Percentiles rank a stretch among this genome's conserved stretches.
Evolutionary conservation across 768 basidiomycete species (phyloP).

Genomic region (Pisolithus marmoratus): DNA sequence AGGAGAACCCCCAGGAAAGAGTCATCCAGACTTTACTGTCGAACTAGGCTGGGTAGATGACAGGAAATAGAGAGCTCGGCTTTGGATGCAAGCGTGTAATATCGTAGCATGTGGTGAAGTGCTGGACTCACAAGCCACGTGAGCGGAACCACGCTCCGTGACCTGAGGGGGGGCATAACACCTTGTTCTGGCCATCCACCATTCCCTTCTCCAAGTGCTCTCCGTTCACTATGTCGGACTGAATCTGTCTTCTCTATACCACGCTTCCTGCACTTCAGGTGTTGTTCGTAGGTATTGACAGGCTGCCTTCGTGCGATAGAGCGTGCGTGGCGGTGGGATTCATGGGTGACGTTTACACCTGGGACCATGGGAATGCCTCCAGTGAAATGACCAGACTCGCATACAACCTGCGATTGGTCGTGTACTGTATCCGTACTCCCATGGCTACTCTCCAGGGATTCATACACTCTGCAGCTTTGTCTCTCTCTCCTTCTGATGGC

Average conservation of each 20-base stretch:
- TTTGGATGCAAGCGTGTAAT: neutral
- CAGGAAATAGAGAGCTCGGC: neutral
- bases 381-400: constrained; percentile 7
- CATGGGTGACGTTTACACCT: constrained; percentile 17
- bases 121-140: constrained; percentile 23
- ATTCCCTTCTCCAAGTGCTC: constrained; percentile 23
- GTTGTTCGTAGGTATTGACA: neutral
- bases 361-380: constrained; percentile 1
- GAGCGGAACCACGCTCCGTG: constrained; percentile 26
- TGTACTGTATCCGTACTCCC: neutral
- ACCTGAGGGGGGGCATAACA: constrained; percentile 24
- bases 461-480: neutral
- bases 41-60: neutral
- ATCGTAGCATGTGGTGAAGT: neutral
- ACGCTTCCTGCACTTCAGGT: neutral
- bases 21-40: neutral
- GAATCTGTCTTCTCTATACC: constrained; percentile 10
- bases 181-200: constrained; percentile 29
- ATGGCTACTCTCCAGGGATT: neutral
- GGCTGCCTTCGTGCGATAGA: neutral
- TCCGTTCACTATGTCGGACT: constrained; percentile 17
- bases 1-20: neutral
- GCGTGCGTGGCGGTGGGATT: constrained; percentile 12
- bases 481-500: neutral
- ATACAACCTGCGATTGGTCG: neutral